Conservation (phyloP, 2,329 filamentous ascomycete species). For the Talaromyces sp. region DNA sequence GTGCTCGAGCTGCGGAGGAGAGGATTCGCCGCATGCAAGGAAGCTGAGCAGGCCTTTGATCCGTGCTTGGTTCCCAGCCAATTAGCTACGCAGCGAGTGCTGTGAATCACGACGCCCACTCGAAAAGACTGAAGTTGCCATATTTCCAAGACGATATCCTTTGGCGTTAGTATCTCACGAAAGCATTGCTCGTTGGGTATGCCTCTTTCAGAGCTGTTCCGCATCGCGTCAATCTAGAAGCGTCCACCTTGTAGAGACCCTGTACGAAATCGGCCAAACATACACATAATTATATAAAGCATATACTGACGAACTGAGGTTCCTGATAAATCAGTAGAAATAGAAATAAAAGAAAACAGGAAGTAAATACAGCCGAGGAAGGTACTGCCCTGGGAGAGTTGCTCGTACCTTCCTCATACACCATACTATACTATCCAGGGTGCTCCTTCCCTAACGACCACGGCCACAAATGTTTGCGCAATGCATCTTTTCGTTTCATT, state of each 20-base stretch:
- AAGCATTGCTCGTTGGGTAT: background rate
- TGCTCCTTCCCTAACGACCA: background rate
- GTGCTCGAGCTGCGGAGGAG: conserved; percentile 88
- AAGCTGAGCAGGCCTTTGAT: conserved; percentile 19
- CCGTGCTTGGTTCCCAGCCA: background rate
- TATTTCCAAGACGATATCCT: background rate
- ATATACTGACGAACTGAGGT: background rate
- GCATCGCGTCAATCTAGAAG: too few relatives aligned
- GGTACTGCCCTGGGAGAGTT: background rate
- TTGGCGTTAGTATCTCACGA: background rate
- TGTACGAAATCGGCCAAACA: background rate
- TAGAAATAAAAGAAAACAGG: background rate
- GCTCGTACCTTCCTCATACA: background rate
- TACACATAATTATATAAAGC: background rate
- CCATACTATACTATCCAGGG: background rate
- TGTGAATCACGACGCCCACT: background rate
- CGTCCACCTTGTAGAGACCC: background rate
- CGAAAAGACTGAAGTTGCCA: too few relatives aligned
- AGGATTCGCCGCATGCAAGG: conserved; percentile 66
- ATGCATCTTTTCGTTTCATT: background rate
- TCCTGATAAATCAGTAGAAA: background rate
- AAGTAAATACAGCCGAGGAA: background rate
- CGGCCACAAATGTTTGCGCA: background rate
- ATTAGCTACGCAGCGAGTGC: background rate
- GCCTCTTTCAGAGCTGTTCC: background rate